Percentiles rank a stretch among this genome's conserved stretches.
Conservation (phyloP, 2,329 filamentous ascomycete genomes). For the Dothiorella sarmentorum region DNA sequence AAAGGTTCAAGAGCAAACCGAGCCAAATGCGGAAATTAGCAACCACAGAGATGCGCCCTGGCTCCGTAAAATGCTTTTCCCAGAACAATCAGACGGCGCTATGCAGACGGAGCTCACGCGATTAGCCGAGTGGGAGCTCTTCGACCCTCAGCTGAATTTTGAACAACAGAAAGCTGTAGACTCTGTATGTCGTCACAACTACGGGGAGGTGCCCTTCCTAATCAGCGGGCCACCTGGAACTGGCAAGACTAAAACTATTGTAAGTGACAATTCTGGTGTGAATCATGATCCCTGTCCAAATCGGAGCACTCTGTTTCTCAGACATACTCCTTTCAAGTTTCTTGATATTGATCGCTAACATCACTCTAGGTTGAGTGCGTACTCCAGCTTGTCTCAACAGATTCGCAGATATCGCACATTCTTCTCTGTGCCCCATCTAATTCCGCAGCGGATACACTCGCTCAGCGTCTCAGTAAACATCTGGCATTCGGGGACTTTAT, state of each 20-base stretch:
- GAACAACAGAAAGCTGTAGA: conserved; percentile 48
- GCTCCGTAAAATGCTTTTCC: conserved; percentile 45
- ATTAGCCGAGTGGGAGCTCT: conserved; percentile 33
- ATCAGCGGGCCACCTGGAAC: conserved; percentile 52
- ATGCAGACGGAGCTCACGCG: conserved; percentile 38
- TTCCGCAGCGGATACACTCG: conserved; percentile 45
- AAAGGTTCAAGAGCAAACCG: background rate
- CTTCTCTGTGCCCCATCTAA: conserved; percentile 47
- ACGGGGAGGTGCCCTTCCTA: conserved; percentile 46
- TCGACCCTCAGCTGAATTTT: conserved; percentile 45
- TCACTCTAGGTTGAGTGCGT: background rate
- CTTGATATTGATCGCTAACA: background rate
- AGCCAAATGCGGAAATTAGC: conserved; percentile 18
- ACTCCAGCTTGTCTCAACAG: background rate
- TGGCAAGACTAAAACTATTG: conserved; percentile 51
- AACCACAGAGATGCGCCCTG: conserved; percentile 22
- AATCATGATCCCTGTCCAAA: no score
- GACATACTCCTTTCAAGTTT: background rate
- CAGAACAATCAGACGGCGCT: conserved; percentile 34
- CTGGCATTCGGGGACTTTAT: conserved; percentile 38
- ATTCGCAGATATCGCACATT: conserved; percentile 31
- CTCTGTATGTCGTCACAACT: conserved; percentile 39
- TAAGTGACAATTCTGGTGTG: conserved; percentile 22
- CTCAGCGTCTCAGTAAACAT: conserved; percentile 37
- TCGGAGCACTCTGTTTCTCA: no score